phyloP scores from a whole-genome alignment of 805 yeast genomes.

The Saccharomycopsis javanensis region DNA sequence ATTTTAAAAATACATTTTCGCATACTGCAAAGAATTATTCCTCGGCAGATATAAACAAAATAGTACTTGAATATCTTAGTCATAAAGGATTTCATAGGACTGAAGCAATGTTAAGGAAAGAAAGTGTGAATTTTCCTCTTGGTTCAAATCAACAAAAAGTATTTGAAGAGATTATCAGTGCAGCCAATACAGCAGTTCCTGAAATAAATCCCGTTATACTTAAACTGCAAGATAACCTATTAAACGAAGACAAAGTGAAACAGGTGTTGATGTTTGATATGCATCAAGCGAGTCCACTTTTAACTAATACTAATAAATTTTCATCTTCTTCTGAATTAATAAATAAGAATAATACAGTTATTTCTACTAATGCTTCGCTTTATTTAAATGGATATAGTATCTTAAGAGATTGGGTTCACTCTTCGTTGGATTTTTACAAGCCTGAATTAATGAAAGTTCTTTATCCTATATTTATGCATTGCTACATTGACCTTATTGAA shows the following conservation, averaged over 20 bases:
- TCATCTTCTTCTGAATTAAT: neutral
- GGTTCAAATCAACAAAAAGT: conserved; percentile 21
- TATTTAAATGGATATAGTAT: conserved; percentile 75
- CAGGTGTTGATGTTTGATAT: neutral
- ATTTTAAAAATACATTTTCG: conserved; percentile 20
- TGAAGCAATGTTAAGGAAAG: conserved; percentile 88
- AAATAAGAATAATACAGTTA: neutral
- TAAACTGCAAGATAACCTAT: conserved; percentile 1
- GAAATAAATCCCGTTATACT: conserved; percentile 19
- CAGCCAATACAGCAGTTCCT: conserved; percentile 31
- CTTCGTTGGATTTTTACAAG: conserved; percentile 82
- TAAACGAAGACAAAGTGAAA: neutral
- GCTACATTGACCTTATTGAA: conserved; percentile 68
- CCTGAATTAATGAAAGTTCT: conserved; percentile 77
- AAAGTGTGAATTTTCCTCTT: conserved; percentile 44
- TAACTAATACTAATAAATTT: neutral
- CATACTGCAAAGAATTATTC: conserved; percentile 34
- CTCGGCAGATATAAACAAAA: conserved; percentile 81
- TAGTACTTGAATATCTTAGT: conserved; percentile 84
- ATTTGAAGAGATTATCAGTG: conserved; percentile 35
- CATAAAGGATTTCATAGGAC: conserved; percentile 93
- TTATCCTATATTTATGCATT: conserved; percentile 89
- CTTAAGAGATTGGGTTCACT: conserved; percentile 80
- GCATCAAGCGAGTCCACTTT: neutral
- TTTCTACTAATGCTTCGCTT: conserved; percentile 23